phyloP scores from a whole-genome alignment of 345 rosid genomes.

The Lepidium aucheri region DNA sequence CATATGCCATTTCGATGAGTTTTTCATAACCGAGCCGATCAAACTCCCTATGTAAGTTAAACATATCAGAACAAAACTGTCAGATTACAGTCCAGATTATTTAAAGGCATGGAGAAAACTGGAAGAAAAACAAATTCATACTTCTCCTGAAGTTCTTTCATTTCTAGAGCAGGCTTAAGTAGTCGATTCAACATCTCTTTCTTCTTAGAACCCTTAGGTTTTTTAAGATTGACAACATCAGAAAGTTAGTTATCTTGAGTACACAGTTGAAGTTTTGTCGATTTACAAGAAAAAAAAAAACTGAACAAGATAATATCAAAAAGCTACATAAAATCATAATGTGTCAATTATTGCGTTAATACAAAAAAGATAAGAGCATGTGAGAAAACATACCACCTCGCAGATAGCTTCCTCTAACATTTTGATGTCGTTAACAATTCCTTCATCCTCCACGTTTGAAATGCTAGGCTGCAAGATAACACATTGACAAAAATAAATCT shows the following conservation, averaged over 20 bases:
- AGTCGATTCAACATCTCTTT: slow-evolving; percentile 51
- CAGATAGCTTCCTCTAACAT: slow-evolving; percentile 52
- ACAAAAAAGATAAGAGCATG: not conserved
- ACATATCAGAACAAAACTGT: not conserved
- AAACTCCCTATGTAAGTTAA: slow-evolving; percentile 49
- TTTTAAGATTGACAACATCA: slow-evolving; percentile 11
- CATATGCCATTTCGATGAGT: slow-evolving; percentile 75
- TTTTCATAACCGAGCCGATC: slow-evolving; percentile 63
- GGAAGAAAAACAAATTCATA: slow-evolving; percentile 25
- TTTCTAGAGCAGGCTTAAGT: slow-evolving; percentile 52
- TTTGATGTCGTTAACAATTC: slow-evolving; percentile 48
- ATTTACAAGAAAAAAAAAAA: not conserved
- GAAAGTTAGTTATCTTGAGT: slow-evolving; percentile 14
- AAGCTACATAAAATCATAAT: not conserved
- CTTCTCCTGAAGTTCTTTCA: slow-evolving; percentile 68
- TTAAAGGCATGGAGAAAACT: slow-evolving; percentile 5
- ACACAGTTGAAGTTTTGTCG: not conserved
- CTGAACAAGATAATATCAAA: not conserved
- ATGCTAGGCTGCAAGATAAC: slow-evolving; percentile 41
- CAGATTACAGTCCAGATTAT: slow-evolving; percentile 10
- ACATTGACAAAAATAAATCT: not conserved
- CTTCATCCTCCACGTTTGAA: slow-evolving; percentile 48
- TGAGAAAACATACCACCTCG: slow-evolving; percentile 56
- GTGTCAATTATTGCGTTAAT: not conserved
- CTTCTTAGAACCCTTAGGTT: slow-evolving; percentile 60